Conservation (phyloP, 1,139 yeast genomes). For the Suhomyces kunorum region DNA sequence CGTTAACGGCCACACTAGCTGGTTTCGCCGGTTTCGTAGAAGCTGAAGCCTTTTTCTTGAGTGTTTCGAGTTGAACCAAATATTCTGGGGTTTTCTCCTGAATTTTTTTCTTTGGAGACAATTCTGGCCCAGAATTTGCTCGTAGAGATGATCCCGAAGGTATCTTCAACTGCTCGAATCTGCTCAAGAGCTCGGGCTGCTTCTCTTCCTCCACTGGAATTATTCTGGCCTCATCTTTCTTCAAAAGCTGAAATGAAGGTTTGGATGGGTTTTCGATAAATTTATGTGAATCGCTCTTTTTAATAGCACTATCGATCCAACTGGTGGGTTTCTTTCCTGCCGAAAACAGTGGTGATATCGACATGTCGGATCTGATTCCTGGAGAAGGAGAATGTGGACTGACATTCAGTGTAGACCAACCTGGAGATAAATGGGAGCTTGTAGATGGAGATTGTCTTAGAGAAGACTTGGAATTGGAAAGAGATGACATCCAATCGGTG, state of each 20-base stretch:
- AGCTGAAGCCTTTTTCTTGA: slow-evolving; percentile 10
- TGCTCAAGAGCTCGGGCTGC: slow-evolving; percentile 16
- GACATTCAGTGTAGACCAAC: slow-evolving; percentile 7
- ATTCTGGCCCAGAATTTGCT: slow-evolving; percentile 3
- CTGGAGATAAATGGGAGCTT: slow-evolving; percentile 12
- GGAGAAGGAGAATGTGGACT: slow-evolving; percentile 7
- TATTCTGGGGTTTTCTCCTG: slow-evolving; percentile 13
- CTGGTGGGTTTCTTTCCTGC: slow-evolving; percentile 19
- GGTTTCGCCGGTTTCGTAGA: slow-evolving; percentile 14
- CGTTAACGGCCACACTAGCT: slow-evolving; percentile 2
- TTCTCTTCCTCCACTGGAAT: slow-evolving; percentile 12
- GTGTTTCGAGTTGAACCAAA: slow-evolving; percentile 13
- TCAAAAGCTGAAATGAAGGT: slow-evolving; percentile 16
- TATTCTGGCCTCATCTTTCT: slow-evolving; percentile 13
- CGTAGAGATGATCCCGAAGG: background rate
- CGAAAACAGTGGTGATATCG: slow-evolving; percentile 9
- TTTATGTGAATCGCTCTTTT: slow-evolving; percentile 20
- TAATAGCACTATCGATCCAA: slow-evolving; percentile 27
- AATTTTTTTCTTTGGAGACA: background rate
- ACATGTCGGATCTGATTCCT: background rate
- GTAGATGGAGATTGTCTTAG: slow-evolving; percentile 14
- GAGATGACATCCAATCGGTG: slow-evolving; percentile 19
- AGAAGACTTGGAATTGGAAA: slow-evolving; percentile 18
- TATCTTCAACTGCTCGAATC: slow-evolving; percentile 15
- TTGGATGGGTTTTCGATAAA: slow-evolving; percentile 16